Conservation (phyloP, 2,329 filamentous ascomycete genomes). For the Cyclaneusma minus region DNA sequence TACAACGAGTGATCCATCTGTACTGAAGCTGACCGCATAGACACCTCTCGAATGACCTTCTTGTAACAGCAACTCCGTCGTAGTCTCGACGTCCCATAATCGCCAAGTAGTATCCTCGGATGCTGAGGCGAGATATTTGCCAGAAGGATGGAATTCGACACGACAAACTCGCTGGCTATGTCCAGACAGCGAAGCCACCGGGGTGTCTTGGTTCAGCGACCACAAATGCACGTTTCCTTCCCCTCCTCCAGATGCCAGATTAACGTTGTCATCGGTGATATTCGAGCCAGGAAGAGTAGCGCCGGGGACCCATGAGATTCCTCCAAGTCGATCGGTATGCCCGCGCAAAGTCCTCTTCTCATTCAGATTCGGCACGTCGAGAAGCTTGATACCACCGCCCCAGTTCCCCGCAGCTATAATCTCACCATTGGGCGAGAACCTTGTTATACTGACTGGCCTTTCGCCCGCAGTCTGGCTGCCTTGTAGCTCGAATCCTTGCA, state of each 20-base stretch:
- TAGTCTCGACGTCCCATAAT: constrained; percentile 83
- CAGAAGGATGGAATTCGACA: constrained; percentile 88
- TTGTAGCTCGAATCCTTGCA: constrained; percentile 77
- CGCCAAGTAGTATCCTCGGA: constrained; percentile 96
- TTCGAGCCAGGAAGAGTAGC: constrained; percentile 57
- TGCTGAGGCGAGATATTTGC: constrained; percentile 77
- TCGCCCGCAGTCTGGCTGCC: constrained; percentile 89
- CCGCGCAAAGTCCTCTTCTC: constrained; percentile 63
- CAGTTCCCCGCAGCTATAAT: constrained; percentile 83
- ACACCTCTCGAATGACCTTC: constrained; percentile 93
- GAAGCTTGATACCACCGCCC: constrained; percentile 75
- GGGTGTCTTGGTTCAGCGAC: constrained; percentile 77
- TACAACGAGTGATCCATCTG: constrained; percentile 77
- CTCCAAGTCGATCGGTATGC: constrained; percentile 79
- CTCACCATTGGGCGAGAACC: constrained; percentile 76
- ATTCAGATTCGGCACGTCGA: constrained; percentile 70
- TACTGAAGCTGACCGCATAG: constrained; percentile 78
- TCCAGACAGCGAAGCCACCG: constrained; percentile 65
- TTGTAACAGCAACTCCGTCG: constrained; percentile 70
- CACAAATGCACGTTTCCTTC: constrained; percentile 81
- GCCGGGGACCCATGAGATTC: constrained; percentile 78
- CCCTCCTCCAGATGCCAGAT: constrained; percentile 79
- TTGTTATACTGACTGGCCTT: constrained; percentile 77
- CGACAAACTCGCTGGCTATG: constrained; percentile 80
- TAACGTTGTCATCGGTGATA: constrained; percentile 59